Evolutionary conservation across 306 rosid species (phyloP).

Genomic region (Pyrus pyrifolia): DNA sequence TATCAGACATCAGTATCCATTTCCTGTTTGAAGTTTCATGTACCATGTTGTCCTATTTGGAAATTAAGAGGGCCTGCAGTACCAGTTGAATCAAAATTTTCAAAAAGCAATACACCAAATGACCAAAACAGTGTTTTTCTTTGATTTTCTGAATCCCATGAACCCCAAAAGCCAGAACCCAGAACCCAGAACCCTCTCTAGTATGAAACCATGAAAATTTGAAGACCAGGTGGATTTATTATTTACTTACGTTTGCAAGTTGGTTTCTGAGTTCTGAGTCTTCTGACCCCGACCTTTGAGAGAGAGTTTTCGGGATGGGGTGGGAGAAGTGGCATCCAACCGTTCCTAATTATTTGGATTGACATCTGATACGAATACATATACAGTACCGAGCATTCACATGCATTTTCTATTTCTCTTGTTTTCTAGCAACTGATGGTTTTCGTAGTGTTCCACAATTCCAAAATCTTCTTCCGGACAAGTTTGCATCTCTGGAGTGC

Average conservation of each 20-base stretch:
- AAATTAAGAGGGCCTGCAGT: neutral
- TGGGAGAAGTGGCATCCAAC: conserved; percentile 53
- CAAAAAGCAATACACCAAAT: neutral
- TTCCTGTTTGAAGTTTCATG: neutral
- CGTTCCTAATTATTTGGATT: conserved; percentile 5
- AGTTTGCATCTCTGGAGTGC: neutral
- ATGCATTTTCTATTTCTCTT: neutral
- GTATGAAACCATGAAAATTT: neutral
- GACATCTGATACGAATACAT: conserved; percentile 6
- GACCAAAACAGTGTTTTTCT: neutral
- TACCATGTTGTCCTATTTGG: neutral
- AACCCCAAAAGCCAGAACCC: neutral
- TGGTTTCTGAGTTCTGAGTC: neutral
- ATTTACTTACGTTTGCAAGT: no score
- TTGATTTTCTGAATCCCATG: neutral
- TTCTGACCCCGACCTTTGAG: conserved; percentile 17
- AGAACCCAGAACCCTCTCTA: neutral
- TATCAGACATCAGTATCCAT: neutral
- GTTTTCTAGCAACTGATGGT: neutral
- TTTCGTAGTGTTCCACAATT: neutral
- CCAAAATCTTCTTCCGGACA: neutral
- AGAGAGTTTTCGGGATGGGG: conserved; percentile 16
- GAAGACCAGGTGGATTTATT: neutral
- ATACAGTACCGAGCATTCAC: conserved; percentile 7
- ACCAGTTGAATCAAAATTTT: neutral